Base-by-base conservation (phyloP, 352 stramenopile species). In the Phytopythium litorale region DNA sequence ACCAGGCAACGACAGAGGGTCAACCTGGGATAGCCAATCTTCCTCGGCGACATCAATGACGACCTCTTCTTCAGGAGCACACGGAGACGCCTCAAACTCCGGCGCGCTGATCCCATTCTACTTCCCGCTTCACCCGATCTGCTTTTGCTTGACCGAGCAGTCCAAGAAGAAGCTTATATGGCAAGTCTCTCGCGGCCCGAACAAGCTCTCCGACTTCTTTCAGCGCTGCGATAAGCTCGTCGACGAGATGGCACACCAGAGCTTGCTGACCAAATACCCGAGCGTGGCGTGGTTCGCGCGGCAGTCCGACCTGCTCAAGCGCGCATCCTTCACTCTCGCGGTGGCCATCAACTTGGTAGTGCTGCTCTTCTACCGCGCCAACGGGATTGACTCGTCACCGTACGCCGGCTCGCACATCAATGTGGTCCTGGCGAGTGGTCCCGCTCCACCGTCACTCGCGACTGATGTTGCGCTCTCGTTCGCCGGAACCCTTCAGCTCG, bases 201-300 rank as follows among this genome's bases (percentile, higher is more conserved):
- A 83, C 64, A 91, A 91, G 42, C 73, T 91, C 21, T 75, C 78
- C 6, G 83, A 90, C 45, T 90, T 92, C 37, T 92, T 80, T 35
- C 40, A 67, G 18, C 78, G 78, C 19, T 87, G 75, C 0, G 80
- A 89, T 57, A 86, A 88, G 21, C 65, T 92, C 7, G 75, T 90
- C 4, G 76, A 89, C 40, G 83, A 92, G 53, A 92, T 92, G 83
- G 75, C 70, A 4, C 80, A 90, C 40, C 83, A 92, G 49, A 85
- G 73, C 51, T 66, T 67, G 16, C 46, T 90, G 23, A 67, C 71
- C 48, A 66, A 71, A 28, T 65, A 87, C 48, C 28, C 56, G 5
- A 58, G 75, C 21, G 58, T 84, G 21, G 60, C 72, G 2, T 69
- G 67, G 58, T 49, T 87, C 53, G 67, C 78, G 1, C 68, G 65